phyloP scores from a whole-genome alignment of 2,329 filamentous ascomycete species.

The Apiospora aurea region DNA sequence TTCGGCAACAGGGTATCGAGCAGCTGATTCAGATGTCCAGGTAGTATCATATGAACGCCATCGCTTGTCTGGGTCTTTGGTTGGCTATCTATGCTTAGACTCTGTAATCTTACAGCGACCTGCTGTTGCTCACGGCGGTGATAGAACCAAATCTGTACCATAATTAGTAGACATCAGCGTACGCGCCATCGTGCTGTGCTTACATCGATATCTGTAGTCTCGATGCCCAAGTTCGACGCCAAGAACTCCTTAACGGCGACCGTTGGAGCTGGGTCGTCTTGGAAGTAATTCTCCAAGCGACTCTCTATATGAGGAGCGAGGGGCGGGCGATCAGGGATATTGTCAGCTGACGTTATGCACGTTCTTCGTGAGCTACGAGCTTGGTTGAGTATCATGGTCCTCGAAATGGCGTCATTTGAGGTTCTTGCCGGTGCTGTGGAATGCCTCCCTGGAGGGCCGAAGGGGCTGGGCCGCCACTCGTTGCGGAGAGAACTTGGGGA shows the following conservation, averaged over 20 bases:
- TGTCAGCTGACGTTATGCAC: constrained; percentile 43
- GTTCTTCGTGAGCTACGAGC: constrained; percentile 50
- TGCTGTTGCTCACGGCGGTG: constrained; percentile 58
- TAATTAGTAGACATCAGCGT: neutral
- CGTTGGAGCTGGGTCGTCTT: constrained; percentile 54
- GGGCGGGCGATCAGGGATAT: constrained; percentile 51
- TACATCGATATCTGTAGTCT: constrained; percentile 57
- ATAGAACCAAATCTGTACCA: constrained; percentile 56
- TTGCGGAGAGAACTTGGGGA: neutral
- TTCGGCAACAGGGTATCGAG: constrained; percentile 57
- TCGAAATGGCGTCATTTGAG: constrained; percentile 43
- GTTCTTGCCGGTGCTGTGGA: constrained; percentile 32
- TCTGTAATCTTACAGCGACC: constrained; percentile 53
- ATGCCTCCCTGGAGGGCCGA: constrained; percentile 27
- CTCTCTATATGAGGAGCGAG: constrained; percentile 58
- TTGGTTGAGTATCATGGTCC: constrained; percentile 54
- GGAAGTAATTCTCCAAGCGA: constrained; percentile 62
- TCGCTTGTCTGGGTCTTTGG: constrained; percentile 38
- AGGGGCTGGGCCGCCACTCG: neutral
- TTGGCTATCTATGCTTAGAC: constrained; percentile 49
- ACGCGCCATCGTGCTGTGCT: constrained; percentile 31
- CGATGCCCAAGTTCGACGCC: constrained; percentile 61
- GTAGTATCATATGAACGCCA: constrained; percentile 56
- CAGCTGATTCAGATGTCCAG: constrained; percentile 57
- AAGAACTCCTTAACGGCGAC: constrained; percentile 59